Percentiles rank a stretch among this genome's conserved stretches.
phyloP scores from a whole-genome alignment of 2,329 filamentous ascomycete genomes.

The Tolypocladium nubicola region DNA sequence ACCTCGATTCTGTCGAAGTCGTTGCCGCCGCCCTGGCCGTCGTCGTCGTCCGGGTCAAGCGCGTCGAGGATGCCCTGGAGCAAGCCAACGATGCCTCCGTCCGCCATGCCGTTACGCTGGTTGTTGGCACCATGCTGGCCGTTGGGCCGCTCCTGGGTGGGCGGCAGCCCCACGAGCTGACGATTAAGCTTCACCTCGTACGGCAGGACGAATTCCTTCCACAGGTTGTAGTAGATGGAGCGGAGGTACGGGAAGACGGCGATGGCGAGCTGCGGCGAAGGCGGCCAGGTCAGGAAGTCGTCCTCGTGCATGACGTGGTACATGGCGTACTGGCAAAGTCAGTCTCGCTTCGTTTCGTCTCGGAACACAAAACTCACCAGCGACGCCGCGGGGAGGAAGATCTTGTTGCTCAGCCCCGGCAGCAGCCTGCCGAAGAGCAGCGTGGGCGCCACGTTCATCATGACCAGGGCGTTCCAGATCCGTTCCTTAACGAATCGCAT shows the following conservation, averaged over 20 bases:
- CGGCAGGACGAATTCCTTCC: constrained; percentile 32
- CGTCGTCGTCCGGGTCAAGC: constrained; percentile 22
- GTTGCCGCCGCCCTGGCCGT: constrained; percentile 10
- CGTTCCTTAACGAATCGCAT: constrained; percentile 16
- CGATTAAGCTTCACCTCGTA: constrained; percentile 39
- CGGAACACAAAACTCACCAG: constrained; percentile 19
- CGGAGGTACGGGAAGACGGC: constrained; percentile 36
- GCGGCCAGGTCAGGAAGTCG: constrained; percentile 40
- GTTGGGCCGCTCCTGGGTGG: constrained; percentile 14
- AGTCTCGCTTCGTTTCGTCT: constrained; percentile 2
- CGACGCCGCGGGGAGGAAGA: constrained; percentile 31
- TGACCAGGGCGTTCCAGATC: constrained; percentile 20
- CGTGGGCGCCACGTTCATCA: constrained; percentile 35
- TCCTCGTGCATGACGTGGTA: constrained; percentile 33
- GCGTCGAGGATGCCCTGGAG: constrained; percentile 26
- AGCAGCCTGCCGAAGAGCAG: constrained; percentile 33
- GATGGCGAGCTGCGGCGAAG: constrained; percentile 39
- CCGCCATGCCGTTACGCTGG: constrained; percentile 11
- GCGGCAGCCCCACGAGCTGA: constrained; percentile 29
- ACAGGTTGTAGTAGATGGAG: constrained; percentile 34
- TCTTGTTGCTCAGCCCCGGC: constrained; percentile 28
- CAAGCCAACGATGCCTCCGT: constrained; percentile 22
- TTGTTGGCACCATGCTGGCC: constrained; percentile 10
- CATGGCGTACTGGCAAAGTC: constrained; percentile 31
- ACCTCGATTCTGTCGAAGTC: constrained; percentile 6